A percentile compares a stretch with the other conserved stretches of the same genome.
Evolutionary conservation across 1,139 yeast genomes (phyloP).

Genomic region (Geotrichum klebahnii): DNA sequence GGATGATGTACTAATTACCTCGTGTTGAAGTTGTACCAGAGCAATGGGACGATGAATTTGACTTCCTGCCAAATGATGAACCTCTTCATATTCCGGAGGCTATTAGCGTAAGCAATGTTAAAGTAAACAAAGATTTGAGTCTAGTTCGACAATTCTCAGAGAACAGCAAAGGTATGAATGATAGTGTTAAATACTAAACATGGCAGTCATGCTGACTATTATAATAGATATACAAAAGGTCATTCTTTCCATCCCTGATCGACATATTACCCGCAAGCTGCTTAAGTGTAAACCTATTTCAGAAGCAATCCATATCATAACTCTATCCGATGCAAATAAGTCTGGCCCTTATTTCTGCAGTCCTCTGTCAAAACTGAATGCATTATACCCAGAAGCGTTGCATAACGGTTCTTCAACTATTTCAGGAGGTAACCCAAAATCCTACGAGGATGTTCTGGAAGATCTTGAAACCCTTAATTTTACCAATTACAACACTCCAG

Average conservation of each 20-base stretch:
- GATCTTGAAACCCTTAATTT: slow-evolving; percentile 2
- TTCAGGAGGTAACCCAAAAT: not conserved
- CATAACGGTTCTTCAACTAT: not conserved
- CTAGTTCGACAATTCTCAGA: slow-evolving; percentile 19
- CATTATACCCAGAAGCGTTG: not conserved
- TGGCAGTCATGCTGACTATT: not conserved
- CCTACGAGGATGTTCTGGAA: slow-evolving; percentile 1
- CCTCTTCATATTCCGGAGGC: slow-evolving; percentile 17
- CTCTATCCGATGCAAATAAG: slow-evolving; percentile 20
- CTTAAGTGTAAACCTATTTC: slow-evolving; percentile 16
- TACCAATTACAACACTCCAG: not conserved
- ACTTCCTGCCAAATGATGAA: slow-evolving; percentile 7
- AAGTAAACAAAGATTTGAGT: slow-evolving; percentile 18
- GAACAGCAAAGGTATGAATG: slow-evolving; percentile 16
- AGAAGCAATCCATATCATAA: slow-evolving; percentile 17
- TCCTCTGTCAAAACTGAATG: slow-evolving; percentile 6
- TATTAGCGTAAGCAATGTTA: slow-evolving; percentile 12
- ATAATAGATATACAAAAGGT: slow-evolving; percentile 18
- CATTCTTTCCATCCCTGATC: slow-evolving; percentile 17
- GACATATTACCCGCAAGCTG: slow-evolving; percentile 13
- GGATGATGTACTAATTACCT: not conserved
- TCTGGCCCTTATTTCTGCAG: slow-evolving; percentile 18
- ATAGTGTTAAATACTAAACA: not conserved
- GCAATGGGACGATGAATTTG: slow-evolving; percentile 21
- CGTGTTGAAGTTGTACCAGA: slow-evolving; percentile 3